Percentiles rank a stretch among this genome's conserved stretches.
Evolutionary conservation across 106 monocot species (phyloP).

Genomic region (Dendrobium huoshanense): DNA sequence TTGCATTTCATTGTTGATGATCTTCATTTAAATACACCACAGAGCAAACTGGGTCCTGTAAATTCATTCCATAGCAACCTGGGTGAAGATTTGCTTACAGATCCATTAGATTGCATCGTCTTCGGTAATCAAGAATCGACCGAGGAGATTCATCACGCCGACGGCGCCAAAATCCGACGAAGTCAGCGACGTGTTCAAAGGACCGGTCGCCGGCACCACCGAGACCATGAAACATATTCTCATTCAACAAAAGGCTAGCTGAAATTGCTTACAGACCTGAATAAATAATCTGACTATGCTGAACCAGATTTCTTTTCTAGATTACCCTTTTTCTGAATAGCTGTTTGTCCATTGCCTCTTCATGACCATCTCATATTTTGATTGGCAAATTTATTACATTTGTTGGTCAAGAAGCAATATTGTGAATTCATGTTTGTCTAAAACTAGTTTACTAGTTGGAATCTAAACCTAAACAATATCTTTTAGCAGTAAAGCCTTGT

Average conservation of each 20-base stretch:
- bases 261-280: background rate
- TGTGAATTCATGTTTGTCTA: background rate
- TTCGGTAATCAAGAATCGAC: background rate
- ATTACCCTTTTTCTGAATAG: too few species aligned
- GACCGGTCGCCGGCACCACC: background rate
- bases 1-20: background rate
- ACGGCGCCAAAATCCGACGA: background rate
- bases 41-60: background rate
- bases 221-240: background rate
- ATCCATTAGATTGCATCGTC: background rate
- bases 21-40: background rate
- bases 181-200: background rate
- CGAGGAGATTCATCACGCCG: background rate
- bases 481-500: too few species aligned
- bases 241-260: background rate
- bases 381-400: background rate
- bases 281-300: background rate
- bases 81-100: background rate
- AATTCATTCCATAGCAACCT: background rate
- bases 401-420: background rate
- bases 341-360: too few species aligned
- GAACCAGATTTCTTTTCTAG: background rate
- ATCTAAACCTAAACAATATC: too few species aligned
- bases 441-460: background rate
- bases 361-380: background rate